These are phyloP conservation scores for Phytophthora agathidicida DNA, from an alignment of 352 stramenopile genomes.

Conservation along the genomic window DNA sequence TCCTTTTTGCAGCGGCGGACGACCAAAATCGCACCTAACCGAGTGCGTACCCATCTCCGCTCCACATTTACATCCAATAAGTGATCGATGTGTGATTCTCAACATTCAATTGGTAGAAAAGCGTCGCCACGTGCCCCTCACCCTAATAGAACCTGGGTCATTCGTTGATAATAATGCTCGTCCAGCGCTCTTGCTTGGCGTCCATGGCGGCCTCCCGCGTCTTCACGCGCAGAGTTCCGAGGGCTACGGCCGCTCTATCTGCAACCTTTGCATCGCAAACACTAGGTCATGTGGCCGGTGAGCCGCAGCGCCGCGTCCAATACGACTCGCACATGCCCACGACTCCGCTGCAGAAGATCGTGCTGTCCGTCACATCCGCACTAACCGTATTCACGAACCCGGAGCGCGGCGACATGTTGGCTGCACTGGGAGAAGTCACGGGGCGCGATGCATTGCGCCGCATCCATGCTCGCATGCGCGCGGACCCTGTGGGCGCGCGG, in stretches of 20 bases:
- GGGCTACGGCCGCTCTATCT: not conserved
- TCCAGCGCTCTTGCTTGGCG: slow-evolving; percentile 17
- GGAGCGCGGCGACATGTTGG: slow-evolving; percentile 95
- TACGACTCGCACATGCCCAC: slow-evolving; percentile 82
- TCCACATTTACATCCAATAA: slow-evolving; percentile 8
- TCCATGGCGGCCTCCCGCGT: slow-evolving; percentile 14
- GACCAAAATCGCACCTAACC: slow-evolving; percentile 23
- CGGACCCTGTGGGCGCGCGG: slow-evolving; percentile 77
- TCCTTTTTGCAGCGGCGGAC: slow-evolving; percentile 15
- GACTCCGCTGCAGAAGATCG: slow-evolving; percentile 85
- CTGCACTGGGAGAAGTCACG: slow-evolving; percentile 94
- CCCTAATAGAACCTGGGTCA: slow-evolving; percentile 3
- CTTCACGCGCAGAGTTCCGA: slow-evolving; percentile 1
- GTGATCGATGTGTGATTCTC: too few relatives aligned
- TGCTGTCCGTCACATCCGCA: slow-evolving; percentile 87
- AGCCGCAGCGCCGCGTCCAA: slow-evolving; percentile 56
- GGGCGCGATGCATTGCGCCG: slow-evolving; percentile 82
- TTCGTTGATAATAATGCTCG: slow-evolving; percentile 13
- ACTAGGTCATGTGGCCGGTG: slow-evolving; percentile 45
- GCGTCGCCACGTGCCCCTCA: not conserved
- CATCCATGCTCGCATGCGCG: slow-evolving; percentile 89
- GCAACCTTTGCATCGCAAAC: not conserved
- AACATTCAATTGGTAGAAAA: too few relatives aligned
- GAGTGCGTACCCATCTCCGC: slow-evolving; percentile 3
- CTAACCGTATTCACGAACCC: slow-evolving; percentile 92